Conservation (phyloP, 1,284 basidiomycete genomes). For the Sanghuangporus baumii region DNA sequence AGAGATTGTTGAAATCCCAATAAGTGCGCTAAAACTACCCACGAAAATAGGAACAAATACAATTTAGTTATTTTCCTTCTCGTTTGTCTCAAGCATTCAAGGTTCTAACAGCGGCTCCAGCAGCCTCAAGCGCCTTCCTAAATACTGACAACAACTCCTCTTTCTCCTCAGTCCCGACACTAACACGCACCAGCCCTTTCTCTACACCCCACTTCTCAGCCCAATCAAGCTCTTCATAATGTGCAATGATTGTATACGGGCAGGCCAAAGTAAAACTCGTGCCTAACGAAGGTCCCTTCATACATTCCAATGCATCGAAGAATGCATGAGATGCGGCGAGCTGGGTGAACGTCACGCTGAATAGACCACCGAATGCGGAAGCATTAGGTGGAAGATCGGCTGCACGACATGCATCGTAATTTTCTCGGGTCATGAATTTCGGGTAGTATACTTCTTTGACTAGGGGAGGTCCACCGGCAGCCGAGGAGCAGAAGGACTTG, state of each 20-base stretch:
- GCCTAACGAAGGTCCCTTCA: conserved; percentile 91
- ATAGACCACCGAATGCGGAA: conserved; percentile 83
- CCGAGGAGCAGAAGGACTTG: conserved; percentile 29
- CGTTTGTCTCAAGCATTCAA: neutral
- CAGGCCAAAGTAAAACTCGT: conserved; percentile 95
- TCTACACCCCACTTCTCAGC: conserved; percentile 86
- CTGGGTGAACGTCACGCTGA: conserved; percentile 84
- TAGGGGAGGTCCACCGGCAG: conserved; percentile 31
- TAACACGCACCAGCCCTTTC: conserved; percentile 78
- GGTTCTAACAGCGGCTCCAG: conserved; percentile 39
- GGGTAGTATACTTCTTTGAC: conserved; percentile 91
- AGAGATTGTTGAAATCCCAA: no score
- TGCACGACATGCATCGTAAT: conserved; percentile 69
- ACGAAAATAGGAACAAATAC: neutral
- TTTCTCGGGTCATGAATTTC: conserved; percentile 68
- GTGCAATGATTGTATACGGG: conserved; percentile 92
- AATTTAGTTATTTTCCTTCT: neutral
- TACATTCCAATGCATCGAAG: conserved; percentile 80
- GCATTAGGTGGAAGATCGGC: conserved; percentile 29
- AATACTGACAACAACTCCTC: conserved; percentile 59
- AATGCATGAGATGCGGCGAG: conserved; percentile 70
- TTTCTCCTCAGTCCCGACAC: conserved; percentile 86
- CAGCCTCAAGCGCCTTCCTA: conserved; percentile 59
- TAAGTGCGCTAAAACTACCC: no score
- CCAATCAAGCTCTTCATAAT: conserved; percentile 92